A percentile compares a stretch with the other conserved stretches of the same genome.
phyloP scores from a whole-genome alignment of 1,284 basidiomycete genomes.

The Amylostereum areolatum region DNA sequence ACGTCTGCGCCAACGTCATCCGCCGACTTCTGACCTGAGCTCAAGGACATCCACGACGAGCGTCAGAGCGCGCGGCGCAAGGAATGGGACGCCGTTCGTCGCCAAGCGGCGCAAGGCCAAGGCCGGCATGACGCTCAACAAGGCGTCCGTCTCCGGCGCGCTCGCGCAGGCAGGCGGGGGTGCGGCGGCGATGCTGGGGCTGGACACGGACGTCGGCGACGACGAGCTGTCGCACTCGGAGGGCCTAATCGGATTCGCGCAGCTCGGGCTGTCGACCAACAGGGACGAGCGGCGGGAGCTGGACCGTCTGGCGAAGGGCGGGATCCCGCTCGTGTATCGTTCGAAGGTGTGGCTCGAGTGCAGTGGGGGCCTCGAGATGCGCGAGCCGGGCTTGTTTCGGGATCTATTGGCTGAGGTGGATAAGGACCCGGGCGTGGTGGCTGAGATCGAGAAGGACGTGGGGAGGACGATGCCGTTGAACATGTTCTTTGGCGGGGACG shows the following conservation, averaged over 20 bases:
- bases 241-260: slow-evolving; percentile 83
- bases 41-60: slow-evolving; percentile 83
- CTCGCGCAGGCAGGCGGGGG: slow-evolving; percentile 22
- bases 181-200: slow-evolving; percentile 56
- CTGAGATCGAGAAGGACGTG: slow-evolving; percentile 95
- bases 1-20: slow-evolving; percentile 73
- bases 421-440: slow-evolving; percentile 50
- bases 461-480: slow-evolving; percentile 93
- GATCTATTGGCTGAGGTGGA: slow-evolving; percentile 70
- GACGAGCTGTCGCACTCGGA: slow-evolving; percentile 70
- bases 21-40: slow-evolving; percentile 71
- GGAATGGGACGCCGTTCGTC: slow-evolving; percentile 89
- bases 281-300: slow-evolving; percentile 79
- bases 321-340: slow-evolving; percentile 86
- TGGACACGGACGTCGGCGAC: slow-evolving; percentile 55
- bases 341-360: slow-evolving; percentile 91
- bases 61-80: slow-evolving; percentile 70
- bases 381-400: slow-evolving; percentile 86
- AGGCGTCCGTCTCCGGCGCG: slow-evolving; percentile 12
- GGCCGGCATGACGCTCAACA: slow-evolving; percentile 25
- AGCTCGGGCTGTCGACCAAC: slow-evolving; percentile 72
- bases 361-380: slow-evolving; percentile 85
- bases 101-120: slow-evolving; percentile 53
- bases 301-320: slow-evolving; percentile 71
- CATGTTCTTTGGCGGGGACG: slow-evolving; percentile 94